A percentile compares a stretch with the other conserved stretches of the same genome.
Evolutionary conservation across 805 yeast species (phyloP).

Genomic region (Metschnikowia similis): DNA sequence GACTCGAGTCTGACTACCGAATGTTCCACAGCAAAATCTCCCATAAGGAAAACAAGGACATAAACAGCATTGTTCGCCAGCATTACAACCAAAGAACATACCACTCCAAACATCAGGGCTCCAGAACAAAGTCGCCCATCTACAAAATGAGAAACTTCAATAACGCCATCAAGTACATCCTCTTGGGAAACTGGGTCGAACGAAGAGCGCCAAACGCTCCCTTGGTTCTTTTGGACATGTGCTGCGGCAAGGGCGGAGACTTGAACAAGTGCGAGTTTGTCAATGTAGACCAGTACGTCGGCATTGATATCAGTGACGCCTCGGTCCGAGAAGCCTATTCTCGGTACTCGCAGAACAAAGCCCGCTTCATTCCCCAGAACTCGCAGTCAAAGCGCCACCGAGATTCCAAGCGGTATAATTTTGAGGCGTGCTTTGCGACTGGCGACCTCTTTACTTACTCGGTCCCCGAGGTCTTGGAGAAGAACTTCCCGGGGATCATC

Average conservation of each 20-base stretch:
- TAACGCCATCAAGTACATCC: slow-evolving; percentile 83
- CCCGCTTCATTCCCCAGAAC: slow-evolving; percentile 32
- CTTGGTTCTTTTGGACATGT: slow-evolving; percentile 67
- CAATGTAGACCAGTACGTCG: slow-evolving; percentile 70
- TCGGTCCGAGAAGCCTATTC: slow-evolving; percentile 80
- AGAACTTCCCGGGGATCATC: slow-evolving; percentile 54
- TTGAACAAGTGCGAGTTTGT: slow-evolving; percentile 82
- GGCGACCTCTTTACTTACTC: slow-evolving; percentile 85
- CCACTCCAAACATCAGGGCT: slow-evolving; percentile 53
- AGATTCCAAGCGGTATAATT: slow-evolving; percentile 49
- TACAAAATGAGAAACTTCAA: slow-evolving; percentile 84
- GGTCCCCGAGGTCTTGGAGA: slow-evolving; percentile 60
- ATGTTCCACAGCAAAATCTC: slow-evolving; percentile 37
- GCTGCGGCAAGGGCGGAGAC: slow-evolving; percentile 99
- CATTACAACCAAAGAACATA: slow-evolving; percentile 86
- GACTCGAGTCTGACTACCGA: slow-evolving; percentile 24
- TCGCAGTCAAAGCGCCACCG: slow-evolving; percentile 19
- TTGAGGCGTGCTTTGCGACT: slow-evolving; percentile 79
- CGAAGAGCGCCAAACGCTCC: slow-evolving; percentile 22
- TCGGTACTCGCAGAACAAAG: slow-evolving; percentile 57
- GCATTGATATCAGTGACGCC: slow-evolving; percentile 87
- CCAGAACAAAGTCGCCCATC: slow-evolving; percentile 75
- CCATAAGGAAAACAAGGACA: slow-evolving; percentile 35
- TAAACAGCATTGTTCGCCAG: slow-evolving; percentile 66
- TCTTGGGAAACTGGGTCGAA: slow-evolving; percentile 65